phyloP scores from a whole-genome alignment of 768 basidiomycete species.

The Lactarius psammicola region DNA sequence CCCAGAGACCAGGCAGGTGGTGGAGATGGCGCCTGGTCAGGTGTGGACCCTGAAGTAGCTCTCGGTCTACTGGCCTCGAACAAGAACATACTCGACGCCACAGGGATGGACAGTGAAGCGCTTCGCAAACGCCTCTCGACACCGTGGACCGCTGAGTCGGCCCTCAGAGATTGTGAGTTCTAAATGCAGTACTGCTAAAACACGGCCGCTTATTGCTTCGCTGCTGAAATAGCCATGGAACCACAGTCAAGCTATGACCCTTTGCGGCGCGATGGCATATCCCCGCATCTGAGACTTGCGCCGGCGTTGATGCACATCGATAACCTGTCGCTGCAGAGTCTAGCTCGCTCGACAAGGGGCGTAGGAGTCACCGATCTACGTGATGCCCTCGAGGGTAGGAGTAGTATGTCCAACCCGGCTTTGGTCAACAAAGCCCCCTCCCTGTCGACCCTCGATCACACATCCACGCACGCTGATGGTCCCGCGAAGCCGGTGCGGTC shows the following conservation, averaged over 20 bases:
- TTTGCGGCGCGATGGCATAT: constrained; percentile 64
- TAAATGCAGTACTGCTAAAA: neutral
- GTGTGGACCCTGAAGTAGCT: constrained; percentile 17
- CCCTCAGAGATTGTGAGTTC: constrained; percentile 73
- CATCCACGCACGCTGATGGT: constrained; percentile 43
- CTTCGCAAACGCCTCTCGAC: constrained; percentile 23
- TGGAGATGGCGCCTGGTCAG: constrained; percentile 16
- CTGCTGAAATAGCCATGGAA: constrained; percentile 49
- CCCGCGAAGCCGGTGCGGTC: constrained; percentile 51
- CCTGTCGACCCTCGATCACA: constrained; percentile 72
- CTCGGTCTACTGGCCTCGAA: constrained; percentile 12
- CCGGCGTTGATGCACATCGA: constrained; percentile 89
- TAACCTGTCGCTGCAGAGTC: constrained; percentile 83
- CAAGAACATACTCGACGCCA: constrained; percentile 23
- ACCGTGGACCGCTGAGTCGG: constrained; percentile 71
- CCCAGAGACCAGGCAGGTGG: constrained; percentile 6
- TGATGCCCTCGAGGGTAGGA: constrained; percentile 84
- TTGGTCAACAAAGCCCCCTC: constrained; percentile 63
- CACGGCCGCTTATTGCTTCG: constrained; percentile 1
- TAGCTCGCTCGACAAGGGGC: constrained; percentile 73
- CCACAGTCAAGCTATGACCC: constrained; percentile 51
- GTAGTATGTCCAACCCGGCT: constrained; percentile 76
- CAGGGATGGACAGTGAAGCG: constrained; percentile 25
- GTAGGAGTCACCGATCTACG: constrained; percentile 87
- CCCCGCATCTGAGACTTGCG: constrained; percentile 76